A percentile compares a stretch with the other conserved stretches of the same genome.
Conservation (phyloP, 805 yeast species). For the Peterozyma xylosa region DNA sequence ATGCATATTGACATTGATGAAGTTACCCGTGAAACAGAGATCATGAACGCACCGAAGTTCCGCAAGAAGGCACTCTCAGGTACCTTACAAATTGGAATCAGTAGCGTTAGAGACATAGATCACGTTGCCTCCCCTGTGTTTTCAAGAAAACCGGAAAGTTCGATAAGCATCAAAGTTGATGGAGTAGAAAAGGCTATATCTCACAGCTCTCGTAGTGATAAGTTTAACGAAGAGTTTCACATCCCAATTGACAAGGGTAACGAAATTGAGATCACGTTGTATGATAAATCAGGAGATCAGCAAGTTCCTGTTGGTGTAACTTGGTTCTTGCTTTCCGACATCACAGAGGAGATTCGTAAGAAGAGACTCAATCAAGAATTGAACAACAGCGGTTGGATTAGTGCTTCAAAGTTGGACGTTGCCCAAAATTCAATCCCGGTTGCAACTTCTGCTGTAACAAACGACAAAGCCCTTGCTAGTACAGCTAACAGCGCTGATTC, state of each 20-base stretch:
- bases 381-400: slow-evolving; percentile 79
- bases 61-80: slow-evolving; percentile 86
- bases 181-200: slow-evolving; percentile 80
- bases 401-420: slow-evolving; percentile 52
- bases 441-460: not conserved
- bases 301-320: slow-evolving; percentile 83
- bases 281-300: slow-evolving; percentile 64
- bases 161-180: slow-evolving; percentile 75
- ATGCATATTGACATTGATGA: slow-evolving; percentile 73
- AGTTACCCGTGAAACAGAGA: slow-evolving; percentile 56
- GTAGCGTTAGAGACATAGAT: slow-evolving; percentile 81
- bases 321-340: slow-evolving; percentile 87
- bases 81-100: slow-evolving; percentile 60
- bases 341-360: slow-evolving; percentile 91
- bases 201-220: slow-evolving; percentile 64
- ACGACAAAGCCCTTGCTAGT: slow-evolving; percentile 3
- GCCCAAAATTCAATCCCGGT: not conserved
- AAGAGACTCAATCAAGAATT: slow-evolving; percentile 71
- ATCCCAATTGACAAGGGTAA: slow-evolving; percentile 84
- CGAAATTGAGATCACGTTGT: slow-evolving; percentile 83
- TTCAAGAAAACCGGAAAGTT: slow-evolving; percentile 72
- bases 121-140: slow-evolving; percentile 84
- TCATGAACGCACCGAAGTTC: slow-evolving; percentile 61
- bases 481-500: not conserved
- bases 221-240: slow-evolving; percentile 77